Evolutionary conservation across 2,329 filamentous ascomycete genomes (phyloP).

Genomic region (Fusarium sacchari): DNA sequence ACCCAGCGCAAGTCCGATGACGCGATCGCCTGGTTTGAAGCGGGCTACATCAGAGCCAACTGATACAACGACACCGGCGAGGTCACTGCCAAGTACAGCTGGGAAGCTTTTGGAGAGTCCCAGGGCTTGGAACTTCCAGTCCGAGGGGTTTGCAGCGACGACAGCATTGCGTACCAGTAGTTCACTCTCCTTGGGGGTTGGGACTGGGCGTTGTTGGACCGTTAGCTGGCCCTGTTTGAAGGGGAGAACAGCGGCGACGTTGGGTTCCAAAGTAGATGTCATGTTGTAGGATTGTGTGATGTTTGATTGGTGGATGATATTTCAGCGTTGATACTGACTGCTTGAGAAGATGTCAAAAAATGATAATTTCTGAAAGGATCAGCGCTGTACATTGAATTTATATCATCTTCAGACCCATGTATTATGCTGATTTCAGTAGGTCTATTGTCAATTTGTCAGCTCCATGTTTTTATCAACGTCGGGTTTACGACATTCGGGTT

Average conservation of each 20-base stretch:
- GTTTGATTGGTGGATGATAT: no score
- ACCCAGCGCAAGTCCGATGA: slow-evolving; percentile 46
- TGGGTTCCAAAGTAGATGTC: accelerated
- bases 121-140: slow-evolving; percentile 49
- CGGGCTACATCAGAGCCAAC: background rate
- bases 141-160: slow-evolving; percentile 49
- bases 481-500: no score
- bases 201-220: background rate
- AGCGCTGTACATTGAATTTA: no score
- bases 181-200: background rate
- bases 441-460: no score
- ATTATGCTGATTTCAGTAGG: no score
- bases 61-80: slow-evolving; percentile 13
- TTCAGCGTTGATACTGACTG: no score
- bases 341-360: no score
- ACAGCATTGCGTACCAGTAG: slow-evolving; percentile 7
- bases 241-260: background rate
- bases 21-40: slow-evolving; percentile 26
- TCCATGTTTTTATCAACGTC: no score
- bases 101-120: slow-evolving; percentile 36
- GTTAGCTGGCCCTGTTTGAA: background rate
- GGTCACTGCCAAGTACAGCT: slow-evolving; percentile 28
- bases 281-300: background rate
- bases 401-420: no score
- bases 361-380: no score